Conservation (phyloP, 441 rosid genomes). For the Eugenia klotzschiana region DNA sequence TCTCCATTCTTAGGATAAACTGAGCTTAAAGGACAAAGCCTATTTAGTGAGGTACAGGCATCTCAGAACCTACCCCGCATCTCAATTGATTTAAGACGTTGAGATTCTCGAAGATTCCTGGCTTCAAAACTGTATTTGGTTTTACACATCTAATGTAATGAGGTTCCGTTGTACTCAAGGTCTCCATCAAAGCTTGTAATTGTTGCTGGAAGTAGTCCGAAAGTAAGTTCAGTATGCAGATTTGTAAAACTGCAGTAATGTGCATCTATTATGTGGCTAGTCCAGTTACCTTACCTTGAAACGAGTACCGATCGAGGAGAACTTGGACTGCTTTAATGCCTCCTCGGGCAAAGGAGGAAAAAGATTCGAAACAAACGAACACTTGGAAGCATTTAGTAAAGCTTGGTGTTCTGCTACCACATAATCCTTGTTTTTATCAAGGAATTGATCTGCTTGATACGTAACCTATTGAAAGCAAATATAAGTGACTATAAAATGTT, state of each 20-base stretch:
- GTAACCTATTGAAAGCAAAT: constrained; percentile 18
- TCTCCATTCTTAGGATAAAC: neutral
- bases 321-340: constrained; percentile 41
- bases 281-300: constrained; percentile 22
- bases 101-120: constrained; percentile 48
- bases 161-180: constrained; percentile 42
- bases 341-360: constrained; percentile 46
- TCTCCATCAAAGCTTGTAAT: constrained; percentile 64
- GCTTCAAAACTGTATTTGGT: constrained; percentile 55
- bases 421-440: constrained; percentile 46
- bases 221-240: constrained; percentile 6
- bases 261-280: constrained; percentile 1
- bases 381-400: constrained; percentile 30
- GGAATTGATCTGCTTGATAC: constrained; percentile 38
- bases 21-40: neutral
- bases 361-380: constrained; percentile 34
- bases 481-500: neutral
- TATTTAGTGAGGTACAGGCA: neutral
- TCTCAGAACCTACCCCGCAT: constrained; percentile 38
- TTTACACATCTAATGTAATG: constrained; percentile 59
- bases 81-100: constrained; percentile 48
- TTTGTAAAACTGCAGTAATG: neutral
- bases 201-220: constrained; percentile 39
- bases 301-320: constrained; percentile 42
- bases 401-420: constrained; percentile 57